A percentile compares a stretch with the other conserved stretches of the same genome.
These are phyloP conservation scores for Talaromyces albobiverticillius DNA, from an alignment of 2,329 filamentous ascomycete species.

Conservation along the genomic window DNA sequence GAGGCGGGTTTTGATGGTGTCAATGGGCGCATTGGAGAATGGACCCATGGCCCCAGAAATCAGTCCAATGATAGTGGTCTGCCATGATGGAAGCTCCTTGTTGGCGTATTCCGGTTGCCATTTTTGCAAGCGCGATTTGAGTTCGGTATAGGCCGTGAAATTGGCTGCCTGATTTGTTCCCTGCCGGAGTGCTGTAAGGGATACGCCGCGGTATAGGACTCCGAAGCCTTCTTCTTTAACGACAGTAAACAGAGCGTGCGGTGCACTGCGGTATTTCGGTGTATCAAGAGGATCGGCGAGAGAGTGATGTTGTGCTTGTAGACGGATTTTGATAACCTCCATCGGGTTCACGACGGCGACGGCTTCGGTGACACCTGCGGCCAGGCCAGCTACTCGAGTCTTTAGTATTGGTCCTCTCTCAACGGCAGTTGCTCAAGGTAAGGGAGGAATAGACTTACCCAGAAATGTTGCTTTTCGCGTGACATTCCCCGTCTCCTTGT, in stretches of 20 bases:
- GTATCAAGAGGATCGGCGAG: constrained; percentile 96
- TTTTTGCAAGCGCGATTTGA: constrained; percentile 74
- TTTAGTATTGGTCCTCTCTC: neutral
- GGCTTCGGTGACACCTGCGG: constrained; percentile 92
- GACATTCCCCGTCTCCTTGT: constrained; percentile 64
- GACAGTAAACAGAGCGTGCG: constrained; percentile 79
- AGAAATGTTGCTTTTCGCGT: constrained; percentile 70
- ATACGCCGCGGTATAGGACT: constrained; percentile 89
- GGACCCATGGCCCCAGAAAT: constrained; percentile 94
- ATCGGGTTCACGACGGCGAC: constrained; percentile 96
- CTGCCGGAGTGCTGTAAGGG: constrained; percentile 87
- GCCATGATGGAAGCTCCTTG: constrained; percentile 72
- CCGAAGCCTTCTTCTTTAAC: constrained; percentile 85
- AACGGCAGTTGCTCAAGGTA: constrained; percentile 25
- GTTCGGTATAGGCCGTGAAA: constrained; percentile 95
- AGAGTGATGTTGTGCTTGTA: constrained; percentile 96
- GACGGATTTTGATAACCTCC: constrained; percentile 98
- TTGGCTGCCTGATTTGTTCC: constrained; percentile 98
- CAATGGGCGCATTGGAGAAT: constrained; percentile 93
- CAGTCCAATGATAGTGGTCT: constrained; percentile 87
- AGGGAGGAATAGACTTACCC: constrained; percentile 50
- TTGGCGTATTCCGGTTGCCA: constrained; percentile 68
- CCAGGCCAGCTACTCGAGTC: constrained; percentile 66
- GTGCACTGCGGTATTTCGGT: constrained; percentile 95
- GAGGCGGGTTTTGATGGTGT: constrained; percentile 96